phyloP scores from a whole-genome alignment of 2,329 filamentous ascomycete genomes.

The Clarireedia monteithiana region DNA sequence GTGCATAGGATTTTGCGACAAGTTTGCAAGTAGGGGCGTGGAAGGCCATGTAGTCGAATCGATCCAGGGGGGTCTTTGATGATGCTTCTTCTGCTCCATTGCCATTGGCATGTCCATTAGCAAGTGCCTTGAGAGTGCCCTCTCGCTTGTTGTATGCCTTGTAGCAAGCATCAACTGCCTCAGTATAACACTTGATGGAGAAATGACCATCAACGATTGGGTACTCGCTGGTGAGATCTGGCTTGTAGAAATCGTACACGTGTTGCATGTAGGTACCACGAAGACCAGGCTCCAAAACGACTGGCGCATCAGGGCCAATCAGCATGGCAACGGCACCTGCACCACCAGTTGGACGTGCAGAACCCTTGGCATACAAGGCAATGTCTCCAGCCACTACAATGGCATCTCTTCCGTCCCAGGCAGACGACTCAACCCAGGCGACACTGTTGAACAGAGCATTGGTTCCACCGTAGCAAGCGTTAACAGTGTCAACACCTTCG shows the following conservation, averaged over 20 bases:
- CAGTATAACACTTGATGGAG: constrained; percentile 73
- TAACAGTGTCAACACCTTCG: constrained; percentile 76
- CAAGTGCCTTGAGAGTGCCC: constrained; percentile 43
- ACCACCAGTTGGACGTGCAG: constrained; percentile 73
- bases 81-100: constrained; percentile 31
- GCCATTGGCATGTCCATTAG: constrained; percentile 46
- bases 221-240: constrained; percentile 80
- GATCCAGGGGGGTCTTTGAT: constrained; percentile 60
- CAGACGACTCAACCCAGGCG: constrained; percentile 82
- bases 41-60: constrained; percentile 79
- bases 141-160: constrained; percentile 72
- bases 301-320: constrained; percentile 68
- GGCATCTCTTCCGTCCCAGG: constrained; percentile 76
- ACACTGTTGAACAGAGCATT: constrained; percentile 77
- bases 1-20: constrained; percentile 76
- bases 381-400: constrained; percentile 78
- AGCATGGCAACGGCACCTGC: constrained; percentile 73
- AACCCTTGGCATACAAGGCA: constrained; percentile 77
- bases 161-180: constrained; percentile 75
- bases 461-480: constrained; percentile 82
- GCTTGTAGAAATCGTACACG: constrained; percentile 88
- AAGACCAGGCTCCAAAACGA: constrained; percentile 71
- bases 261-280: constrained; percentile 76
- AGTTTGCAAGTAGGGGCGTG: constrained; percentile 84
- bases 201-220: constrained; percentile 79